Evolutionary conservation across 768 basidiomycete species (phyloP), one percentile per base, ranked within the genome.

Genomic region (Panaeolus papilionaceus): DNA sequence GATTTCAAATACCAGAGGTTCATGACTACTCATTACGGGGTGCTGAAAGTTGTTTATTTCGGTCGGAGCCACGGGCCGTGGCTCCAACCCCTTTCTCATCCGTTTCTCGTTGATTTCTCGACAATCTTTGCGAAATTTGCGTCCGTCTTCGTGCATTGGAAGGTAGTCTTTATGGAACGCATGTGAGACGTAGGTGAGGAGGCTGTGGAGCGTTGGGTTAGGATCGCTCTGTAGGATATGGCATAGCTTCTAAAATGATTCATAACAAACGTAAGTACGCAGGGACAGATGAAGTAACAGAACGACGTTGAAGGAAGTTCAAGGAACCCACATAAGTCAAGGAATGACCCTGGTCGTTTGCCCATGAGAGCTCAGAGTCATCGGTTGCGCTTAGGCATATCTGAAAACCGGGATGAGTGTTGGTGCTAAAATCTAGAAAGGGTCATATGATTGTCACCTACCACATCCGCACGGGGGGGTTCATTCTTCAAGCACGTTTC

Each of bases 321-420:
- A 64, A 11, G 14, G 37, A 37, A 58, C 70, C 14, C 66, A 80
- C 79, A 74, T 76, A 74, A 0, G 81, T 80, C 81, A 82, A 80
- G 0, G 80, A 80, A 1, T 70, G 71, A 1, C 80, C 80, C 63
- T 77, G 67, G 0, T 33, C 64, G 64, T 76, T 76, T 47, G 81
- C 78, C 80, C 80, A 81, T 3, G 80, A 75, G 11, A 74, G 44
- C 66, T 83, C 79, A 23, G 73, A 72, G 51, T 83, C 82, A 45
- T 79, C 79, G 11, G 79, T 77, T 0, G 81, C 77, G 0, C 79
- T 74, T 20, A 83, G 42, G 20, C 79, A 77, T 8, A 81, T 76
- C 79, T 81, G 47, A 3, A 33, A 33, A 33, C 33, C 33, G 2
- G 33, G 33, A 33, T 2, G 33, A 33, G 33, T 33, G 33, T 33